Evolutionary conservation across 2,329 filamentous ascomycete species (phyloP).

Genomic region (Neonectria sp.): DNA sequence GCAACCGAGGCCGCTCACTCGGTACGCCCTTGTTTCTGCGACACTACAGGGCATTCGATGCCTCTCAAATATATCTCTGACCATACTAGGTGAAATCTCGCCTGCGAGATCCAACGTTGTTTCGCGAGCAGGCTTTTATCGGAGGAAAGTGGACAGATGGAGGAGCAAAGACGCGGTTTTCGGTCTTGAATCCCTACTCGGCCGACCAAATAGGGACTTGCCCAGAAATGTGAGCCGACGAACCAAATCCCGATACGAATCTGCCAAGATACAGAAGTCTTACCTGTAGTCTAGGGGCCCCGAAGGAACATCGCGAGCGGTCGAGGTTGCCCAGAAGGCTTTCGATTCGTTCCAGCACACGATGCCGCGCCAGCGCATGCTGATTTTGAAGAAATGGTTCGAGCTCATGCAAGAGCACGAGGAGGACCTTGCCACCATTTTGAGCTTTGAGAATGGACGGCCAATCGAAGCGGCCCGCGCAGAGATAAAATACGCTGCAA

Average conservation of each 20-base stretch:
- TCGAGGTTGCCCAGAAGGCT: background rate
- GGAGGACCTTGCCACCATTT: background rate
- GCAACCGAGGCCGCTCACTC: too few species aligned
- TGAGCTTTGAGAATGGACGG: slow-evolving; percentile 4
- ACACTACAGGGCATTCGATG: too few species aligned
- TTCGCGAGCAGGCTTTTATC: background rate
- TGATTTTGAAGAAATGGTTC: background rate
- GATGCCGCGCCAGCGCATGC: background rate
- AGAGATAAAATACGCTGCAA: slow-evolving; percentile 4
- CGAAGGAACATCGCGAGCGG: background rate
- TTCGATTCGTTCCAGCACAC: slow-evolving; percentile 2
- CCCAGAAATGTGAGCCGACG: background rate
- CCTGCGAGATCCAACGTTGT: background rate
- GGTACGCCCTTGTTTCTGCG: too few species aligned
- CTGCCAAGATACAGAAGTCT: too few species aligned
- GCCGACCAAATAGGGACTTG: background rate
- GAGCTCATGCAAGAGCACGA: background rate
- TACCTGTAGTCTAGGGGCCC: background rate
- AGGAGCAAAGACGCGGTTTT: background rate
- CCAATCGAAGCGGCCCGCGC: background rate
- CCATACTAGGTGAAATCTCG: background rate
- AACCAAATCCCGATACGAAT: background rate
- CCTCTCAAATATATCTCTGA: too few species aligned
- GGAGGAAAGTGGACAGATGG: background rate
- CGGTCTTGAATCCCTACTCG: background rate